Conservation (phyloP, 768 basidiomycete species). For the Leucocoprinus leucothites region DNA sequence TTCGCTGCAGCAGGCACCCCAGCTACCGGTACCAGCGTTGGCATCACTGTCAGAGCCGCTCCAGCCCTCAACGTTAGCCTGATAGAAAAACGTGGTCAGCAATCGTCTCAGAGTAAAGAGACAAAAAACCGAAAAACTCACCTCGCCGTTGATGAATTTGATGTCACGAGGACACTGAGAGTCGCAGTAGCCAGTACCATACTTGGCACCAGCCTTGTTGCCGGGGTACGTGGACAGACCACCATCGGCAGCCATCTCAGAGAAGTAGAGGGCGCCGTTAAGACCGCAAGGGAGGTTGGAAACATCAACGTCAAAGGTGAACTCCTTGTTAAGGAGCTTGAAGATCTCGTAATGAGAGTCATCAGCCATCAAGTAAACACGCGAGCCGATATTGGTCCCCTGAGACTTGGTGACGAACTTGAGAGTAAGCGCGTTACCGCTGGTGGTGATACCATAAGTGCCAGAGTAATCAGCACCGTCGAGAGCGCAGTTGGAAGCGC, state of each 20-base stretch:
- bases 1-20: conserved; percentile 21
- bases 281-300: conserved; percentile 19
- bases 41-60: conserved; percentile 15
- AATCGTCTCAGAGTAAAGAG: not conserved
- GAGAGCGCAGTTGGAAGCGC: conserved; percentile 29
- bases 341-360: conserved; percentile 19
- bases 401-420: conserved; percentile 30
- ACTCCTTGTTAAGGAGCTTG: conserved; percentile 21
- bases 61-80: conserved; percentile 21
- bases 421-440: conserved; percentile 33
- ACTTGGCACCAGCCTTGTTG: conserved; percentile 22
- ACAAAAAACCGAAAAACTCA: not conserved
- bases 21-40: conserved; percentile 19
- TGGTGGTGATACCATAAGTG: conserved; percentile 27
- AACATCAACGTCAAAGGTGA: conserved; percentile 21
- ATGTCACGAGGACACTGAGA: conserved; percentile 17
- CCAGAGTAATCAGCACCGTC: conserved; percentile 33
- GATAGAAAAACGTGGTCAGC: not conserved
- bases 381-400: conserved; percentile 18
- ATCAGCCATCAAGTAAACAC: conserved; percentile 19
- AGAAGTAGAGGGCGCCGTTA: conserved; percentile 6
- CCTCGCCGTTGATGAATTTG: conserved; percentile 16
- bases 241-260: conserved; percentile 20
- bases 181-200: conserved; percentile 23
- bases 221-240: conserved; percentile 15